These are phyloP conservation scores for Pontederia crassipes DNA, from an alignment of 176 grass and related monocot genomes.

Conservation along the genomic window DNA sequence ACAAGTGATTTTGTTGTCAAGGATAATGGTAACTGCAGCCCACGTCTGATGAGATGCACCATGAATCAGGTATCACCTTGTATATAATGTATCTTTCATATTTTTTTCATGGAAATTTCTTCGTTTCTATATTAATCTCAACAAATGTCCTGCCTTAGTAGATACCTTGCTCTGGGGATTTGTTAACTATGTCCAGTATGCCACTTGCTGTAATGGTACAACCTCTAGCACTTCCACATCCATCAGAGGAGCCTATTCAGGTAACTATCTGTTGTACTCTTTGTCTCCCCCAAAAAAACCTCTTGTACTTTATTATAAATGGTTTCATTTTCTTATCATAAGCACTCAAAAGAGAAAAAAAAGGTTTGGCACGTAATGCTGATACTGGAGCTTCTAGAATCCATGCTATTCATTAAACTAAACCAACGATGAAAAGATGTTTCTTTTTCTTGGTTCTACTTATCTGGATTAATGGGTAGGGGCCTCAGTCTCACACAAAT, in stretches of 20 bases:
- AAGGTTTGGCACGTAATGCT: neutral
- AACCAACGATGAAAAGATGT: no score
- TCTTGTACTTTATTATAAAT: neutral
- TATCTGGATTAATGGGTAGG: no score
- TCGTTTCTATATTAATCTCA: slow-evolving; percentile 1
- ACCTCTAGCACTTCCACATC: slow-evolving; percentile 69
- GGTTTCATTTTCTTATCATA: neutral
- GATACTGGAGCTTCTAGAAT: neutral
- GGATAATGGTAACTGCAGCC: slow-evolving; percentile 83
- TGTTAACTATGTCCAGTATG: slow-evolving; percentile 74
- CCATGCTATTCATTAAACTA: neutral
- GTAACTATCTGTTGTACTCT: slow-evolving; percentile 15
- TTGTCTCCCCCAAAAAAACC: neutral
- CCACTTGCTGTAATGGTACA: slow-evolving; percentile 83
- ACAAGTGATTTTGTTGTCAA: slow-evolving; percentile 74
- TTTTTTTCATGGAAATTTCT: slow-evolving; percentile 17
- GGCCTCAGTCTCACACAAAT: no score
- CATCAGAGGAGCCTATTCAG: slow-evolving; percentile 78
- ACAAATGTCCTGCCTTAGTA: slow-evolving; percentile 27
- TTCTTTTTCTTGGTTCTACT: no score
- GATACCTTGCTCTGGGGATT: slow-evolving; percentile 84
- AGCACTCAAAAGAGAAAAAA: neutral
- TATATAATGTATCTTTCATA: neutral
- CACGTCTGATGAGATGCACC: slow-evolving; percentile 75
- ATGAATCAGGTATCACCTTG: slow-evolving; percentile 55